Evolutionary conservation across 148 eudicot genomes (phyloP), one percentile per base, ranked within the genome.

Genomic region (Silene uniflora): DNA sequence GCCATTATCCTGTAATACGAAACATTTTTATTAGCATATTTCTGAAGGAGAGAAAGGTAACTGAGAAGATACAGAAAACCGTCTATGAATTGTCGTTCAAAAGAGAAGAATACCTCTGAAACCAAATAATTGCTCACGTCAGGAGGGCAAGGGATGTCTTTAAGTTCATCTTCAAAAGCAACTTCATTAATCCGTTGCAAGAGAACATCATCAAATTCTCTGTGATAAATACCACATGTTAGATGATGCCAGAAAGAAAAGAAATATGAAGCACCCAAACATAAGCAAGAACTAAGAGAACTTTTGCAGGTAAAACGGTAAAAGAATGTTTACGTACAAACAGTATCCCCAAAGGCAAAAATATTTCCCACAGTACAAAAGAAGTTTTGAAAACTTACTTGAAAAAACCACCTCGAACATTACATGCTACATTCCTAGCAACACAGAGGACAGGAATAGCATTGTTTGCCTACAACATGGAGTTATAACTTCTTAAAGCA

Each of bases 381-480:
- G 44, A 39, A 39, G 44, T 58, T 58, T 6, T 2, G 5, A 27
- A 55, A 24, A 73, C 94, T 91, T 91, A 96, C 99, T 88, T 96
- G 89, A 92, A 96, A 82, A 96, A 96, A 76, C 99, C 93, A 87
- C 97, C 97, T 81, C 99, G 90, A 44, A 96, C 98, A 78, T 92
- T 91, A 88, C 99, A 96, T 25, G 98, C 98, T 74, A 96, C 97
- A 84, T 92, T 96, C 83, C 99, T 86, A 56, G 97, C 99, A 78
- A 96, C 97, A 82, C 97, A 91, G 63, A 96, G 87, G 69, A 96
- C 93, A 59, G 99, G 98, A 67, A 91, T 85, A 24, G 90, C 81
- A 83, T 86, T 89, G 77, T 84, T 92, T 76, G 88, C 97, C 99
- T 95, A 81, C 81, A 86, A 74, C 25, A 79, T 76, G 21, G 23